Conservation (phyloP, 257 asterid genomes). For the Orobanche coerulescens region DNA sequence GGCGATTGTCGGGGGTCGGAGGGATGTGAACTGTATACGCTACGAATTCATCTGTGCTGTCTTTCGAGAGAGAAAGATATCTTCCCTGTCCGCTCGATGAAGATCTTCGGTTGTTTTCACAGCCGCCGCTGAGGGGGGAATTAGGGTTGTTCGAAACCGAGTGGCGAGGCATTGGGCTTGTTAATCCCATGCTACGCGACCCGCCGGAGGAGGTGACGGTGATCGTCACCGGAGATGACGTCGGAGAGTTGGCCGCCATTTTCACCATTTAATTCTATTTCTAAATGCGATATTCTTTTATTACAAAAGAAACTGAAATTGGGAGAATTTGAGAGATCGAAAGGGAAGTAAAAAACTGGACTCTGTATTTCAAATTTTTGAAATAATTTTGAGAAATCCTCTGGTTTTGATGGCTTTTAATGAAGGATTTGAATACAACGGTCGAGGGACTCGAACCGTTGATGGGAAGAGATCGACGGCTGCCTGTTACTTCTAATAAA, state of each 20-base stretch:
- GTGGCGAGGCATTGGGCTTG: conserved; percentile 75
- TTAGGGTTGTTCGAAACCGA: conserved; percentile 55
- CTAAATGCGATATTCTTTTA: background rate
- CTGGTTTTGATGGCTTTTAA: conserved; percentile 16
- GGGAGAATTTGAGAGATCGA: conserved; percentile 14
- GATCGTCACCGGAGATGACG: conserved; percentile 78
- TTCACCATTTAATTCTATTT: conserved; percentile 34
- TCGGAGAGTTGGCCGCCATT: conserved; percentile 51
- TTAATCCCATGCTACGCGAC: conserved; percentile 43
- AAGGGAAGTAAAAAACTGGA: background rate
- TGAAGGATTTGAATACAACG: conserved; percentile 39
- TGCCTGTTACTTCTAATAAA: conserved; percentile 9
- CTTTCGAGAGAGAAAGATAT: conserved; percentile 62
- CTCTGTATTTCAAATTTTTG: conserved; percentile 32
- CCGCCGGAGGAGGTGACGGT: conserved; percentile 74
- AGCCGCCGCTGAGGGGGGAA: conserved; percentile 50
- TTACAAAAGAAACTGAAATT: background rate
- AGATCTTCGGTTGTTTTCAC: conserved; percentile 27
- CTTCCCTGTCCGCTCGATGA: conserved; percentile 44
- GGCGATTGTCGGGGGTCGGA: conserved; percentile 67
- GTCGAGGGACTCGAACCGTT: conserved; percentile 48
- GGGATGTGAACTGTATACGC: conserved; percentile 92
- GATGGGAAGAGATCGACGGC: conserved; percentile 37
- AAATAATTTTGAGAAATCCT: conserved; percentile 14
- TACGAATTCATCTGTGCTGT: conserved; percentile 62